Conservation (phyloP, 2,329 filamentous ascomycete genomes). For the Penicillium sp. region DNA sequence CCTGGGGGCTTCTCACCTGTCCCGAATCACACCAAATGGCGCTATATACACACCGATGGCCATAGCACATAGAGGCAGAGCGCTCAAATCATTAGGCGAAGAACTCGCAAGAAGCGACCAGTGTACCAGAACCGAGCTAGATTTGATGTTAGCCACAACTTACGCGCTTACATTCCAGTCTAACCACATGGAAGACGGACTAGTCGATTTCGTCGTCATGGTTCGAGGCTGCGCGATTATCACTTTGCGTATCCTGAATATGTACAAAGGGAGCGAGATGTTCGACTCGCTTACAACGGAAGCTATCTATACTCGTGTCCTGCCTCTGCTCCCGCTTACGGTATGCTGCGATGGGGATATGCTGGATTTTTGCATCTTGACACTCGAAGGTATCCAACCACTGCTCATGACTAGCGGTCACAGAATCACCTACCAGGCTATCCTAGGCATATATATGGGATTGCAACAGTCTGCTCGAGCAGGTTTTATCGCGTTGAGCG, state of each 20-base stretch:
- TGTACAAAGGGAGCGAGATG: not conserved
- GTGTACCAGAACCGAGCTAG: not conserved
- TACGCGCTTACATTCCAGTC: slow-evolving; percentile 45
- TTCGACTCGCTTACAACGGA: not conserved
- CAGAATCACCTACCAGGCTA: not conserved
- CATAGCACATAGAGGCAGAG: not conserved
- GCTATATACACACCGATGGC: not conserved
- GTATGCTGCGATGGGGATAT: not conserved
- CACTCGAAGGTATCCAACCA: not conserved
- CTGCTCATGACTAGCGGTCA: not conserved
- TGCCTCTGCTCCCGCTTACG: not conserved
- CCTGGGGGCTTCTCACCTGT: not conserved
- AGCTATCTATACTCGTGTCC: not conserved
- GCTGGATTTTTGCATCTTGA: not conserved
- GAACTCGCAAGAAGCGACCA: not conserved
- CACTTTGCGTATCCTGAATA: slow-evolving; percentile 44
- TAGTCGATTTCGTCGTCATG: slow-evolving; percentile 44
- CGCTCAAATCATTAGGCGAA: not conserved
- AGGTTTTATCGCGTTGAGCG: not conserved
- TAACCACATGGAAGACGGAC: slow-evolving; percentile 42
- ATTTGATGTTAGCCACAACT: slow-evolving; percentile 37
- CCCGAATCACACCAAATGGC: not conserved
- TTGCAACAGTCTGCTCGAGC: not conserved
- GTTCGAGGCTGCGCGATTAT: slow-evolving; percentile 42
- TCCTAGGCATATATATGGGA: not conserved